phyloP scores from a whole-genome alignment of 1,284 basidiomycete genomes.

The Tremellales sp. region DNA sequence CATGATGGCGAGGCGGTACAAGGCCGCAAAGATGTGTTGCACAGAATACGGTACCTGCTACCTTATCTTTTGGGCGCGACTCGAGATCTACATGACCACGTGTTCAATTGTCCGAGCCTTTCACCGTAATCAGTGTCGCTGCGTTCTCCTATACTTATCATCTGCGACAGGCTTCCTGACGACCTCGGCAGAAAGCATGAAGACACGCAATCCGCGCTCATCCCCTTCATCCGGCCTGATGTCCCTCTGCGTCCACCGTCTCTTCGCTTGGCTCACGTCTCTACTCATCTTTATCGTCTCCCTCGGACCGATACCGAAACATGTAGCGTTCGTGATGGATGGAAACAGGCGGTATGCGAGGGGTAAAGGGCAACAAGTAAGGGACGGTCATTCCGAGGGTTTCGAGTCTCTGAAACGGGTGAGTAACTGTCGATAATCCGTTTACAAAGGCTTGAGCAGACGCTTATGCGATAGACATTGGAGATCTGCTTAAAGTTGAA shows the following conservation, averaged over 20 bases:
- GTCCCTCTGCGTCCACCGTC: slow-evolving; percentile 24
- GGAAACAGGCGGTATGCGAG: slow-evolving; percentile 91
- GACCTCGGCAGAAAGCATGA: neutral
- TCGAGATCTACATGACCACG: no score
- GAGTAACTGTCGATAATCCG: slow-evolving; percentile 28
- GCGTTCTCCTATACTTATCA: no score
- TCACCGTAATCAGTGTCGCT: no score
- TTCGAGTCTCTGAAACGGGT: slow-evolving; percentile 78
- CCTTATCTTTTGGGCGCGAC: no score
- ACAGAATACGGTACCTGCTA: no score
- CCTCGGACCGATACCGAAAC: slow-evolving; percentile 79
- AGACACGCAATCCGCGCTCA: slow-evolving; percentile 2
- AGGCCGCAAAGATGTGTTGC: no score
- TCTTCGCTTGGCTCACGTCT: slow-evolving; percentile 40
- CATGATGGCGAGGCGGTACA: no score
- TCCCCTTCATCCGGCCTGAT: slow-evolving; percentile 7
- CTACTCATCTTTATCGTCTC: slow-evolving; percentile 62
- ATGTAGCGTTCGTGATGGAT: slow-evolving; percentile 97
- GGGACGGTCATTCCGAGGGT: slow-evolving; percentile 79
- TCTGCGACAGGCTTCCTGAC: no score
- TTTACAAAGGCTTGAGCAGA: neutral
- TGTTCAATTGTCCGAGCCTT: no score
- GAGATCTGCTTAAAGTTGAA: slow-evolving; percentile 74
- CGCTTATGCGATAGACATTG: slow-evolving; percentile 57
- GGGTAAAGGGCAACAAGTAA: slow-evolving; percentile 59